Evolutionary conservation across 2,329 filamentous ascomycete genomes (phyloP).

Genomic region (Exophiala alcalophila): DNA sequence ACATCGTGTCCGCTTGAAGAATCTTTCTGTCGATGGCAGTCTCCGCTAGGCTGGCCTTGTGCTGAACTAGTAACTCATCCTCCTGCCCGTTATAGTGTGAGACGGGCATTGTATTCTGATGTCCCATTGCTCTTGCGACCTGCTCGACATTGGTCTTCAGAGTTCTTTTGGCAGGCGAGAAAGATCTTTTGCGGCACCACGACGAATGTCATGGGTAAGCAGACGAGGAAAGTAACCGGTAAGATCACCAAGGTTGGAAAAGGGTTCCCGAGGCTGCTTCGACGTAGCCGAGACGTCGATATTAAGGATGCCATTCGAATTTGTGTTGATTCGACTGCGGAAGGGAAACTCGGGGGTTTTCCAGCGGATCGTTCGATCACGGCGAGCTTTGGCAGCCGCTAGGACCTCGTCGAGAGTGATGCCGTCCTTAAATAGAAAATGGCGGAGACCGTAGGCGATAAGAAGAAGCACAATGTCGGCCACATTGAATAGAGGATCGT

Average conservation of each 20-base stretch:
- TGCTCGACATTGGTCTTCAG: no score
- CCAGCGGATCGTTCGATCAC: neutral
- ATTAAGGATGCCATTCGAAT: neutral
- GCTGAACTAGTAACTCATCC: no score
- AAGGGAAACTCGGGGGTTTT: neutral
- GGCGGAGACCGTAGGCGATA: conserved; percentile 1
- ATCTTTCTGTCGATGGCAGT: no score
- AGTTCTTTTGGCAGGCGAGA: neutral
- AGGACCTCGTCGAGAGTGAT: conserved; percentile 1
- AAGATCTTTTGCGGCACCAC: neutral
- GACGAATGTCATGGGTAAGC: neutral
- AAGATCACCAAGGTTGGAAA: neutral
- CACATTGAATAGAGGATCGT: neutral
- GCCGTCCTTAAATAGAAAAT: conserved; percentile 1
- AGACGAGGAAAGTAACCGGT: neutral
- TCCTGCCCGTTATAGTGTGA: no score
- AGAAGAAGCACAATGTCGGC: conserved; percentile 3
- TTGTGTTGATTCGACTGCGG: neutral
- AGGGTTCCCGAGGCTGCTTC: neutral
- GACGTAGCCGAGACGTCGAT: neutral
- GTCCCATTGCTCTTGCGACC: no score
- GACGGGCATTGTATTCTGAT: no score
- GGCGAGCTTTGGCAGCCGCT: neutral
- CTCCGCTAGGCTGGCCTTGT: no score
- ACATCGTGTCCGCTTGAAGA: no score